Base-by-base conservation (phyloP, 768 basidiomycete species). In the Tricholoma sp. region DNA sequence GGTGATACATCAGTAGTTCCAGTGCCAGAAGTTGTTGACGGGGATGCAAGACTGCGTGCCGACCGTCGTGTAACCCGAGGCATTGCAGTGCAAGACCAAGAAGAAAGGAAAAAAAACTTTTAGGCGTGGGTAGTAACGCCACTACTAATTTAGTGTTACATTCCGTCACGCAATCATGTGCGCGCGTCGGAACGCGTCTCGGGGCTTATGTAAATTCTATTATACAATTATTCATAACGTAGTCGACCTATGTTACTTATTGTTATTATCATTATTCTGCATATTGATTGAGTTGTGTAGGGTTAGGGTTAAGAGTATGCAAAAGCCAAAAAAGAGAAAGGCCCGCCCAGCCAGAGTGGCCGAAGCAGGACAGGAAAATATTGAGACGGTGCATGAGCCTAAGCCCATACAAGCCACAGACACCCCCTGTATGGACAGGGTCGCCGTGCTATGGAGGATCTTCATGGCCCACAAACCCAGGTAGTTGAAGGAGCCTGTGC, bases 361-460 rank as follows among this genome's bases (percentile, higher is more conserved):
- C 78, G 66, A 76, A 78, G 79, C 74, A 74, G 82, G 81, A 85
- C 84, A 72, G 85, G 84, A 79, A 87, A 87, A 87, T 86, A 86
- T 86, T 85, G 64, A 77, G 84, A 86, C 83, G 79, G 79, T 87
- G 84, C 85, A 84, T 85, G 79, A 27, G 5, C 84, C 83, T 76
- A 80, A 81, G 81, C 81, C 71, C 82, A 85, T 79, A 84, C 83
- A 84, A 84, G 69, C 79, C 77, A 66, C 64, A 66, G 57, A 63
- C 65, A 69, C 73, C 72, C 79, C 77, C 78, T 80, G 76, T 73
- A 61, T 71, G 83, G 83, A 83, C 83, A 84, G 64, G 80, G 83
- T 84, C 83, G 82, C 83, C 83, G 81, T 84, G 83, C 83, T 83
- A 84, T 84, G 83, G 72, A 78, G 77, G 72, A 65, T 74, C 71